phyloP scores from a whole-genome alignment of 305 asterid genomes.

The Ruellia speciosa region DNA sequence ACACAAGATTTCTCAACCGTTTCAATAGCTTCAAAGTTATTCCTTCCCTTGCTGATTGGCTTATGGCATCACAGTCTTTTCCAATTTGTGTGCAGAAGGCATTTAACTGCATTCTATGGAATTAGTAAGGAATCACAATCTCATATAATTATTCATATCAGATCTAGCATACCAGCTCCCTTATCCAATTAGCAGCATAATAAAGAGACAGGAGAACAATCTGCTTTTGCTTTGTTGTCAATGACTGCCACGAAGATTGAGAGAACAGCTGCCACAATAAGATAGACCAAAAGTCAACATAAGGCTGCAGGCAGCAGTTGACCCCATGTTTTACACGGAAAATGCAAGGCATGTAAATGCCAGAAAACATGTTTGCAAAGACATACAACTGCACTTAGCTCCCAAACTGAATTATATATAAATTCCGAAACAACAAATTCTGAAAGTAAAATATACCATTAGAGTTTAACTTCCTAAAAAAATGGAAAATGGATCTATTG shows the following conservation, averaged over 20 bases:
- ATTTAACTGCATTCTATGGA: slow-evolving; percentile 52
- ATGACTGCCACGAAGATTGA: slow-evolving; percentile 46
- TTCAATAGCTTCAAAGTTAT: slow-evolving; percentile 52
- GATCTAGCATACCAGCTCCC: slow-evolving; percentile 60
- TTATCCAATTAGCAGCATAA: slow-evolving; percentile 83
- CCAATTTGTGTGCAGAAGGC: slow-evolving; percentile 66
- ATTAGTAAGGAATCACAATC: slow-evolving; percentile 22
- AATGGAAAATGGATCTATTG: neutral
- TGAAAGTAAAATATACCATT: neutral
- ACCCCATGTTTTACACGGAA: neutral
- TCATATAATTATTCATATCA: slow-evolving; percentile 10
- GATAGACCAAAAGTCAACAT: slow-evolving; percentile 26
- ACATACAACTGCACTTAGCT: no score
- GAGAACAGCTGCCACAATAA: slow-evolving; percentile 48
- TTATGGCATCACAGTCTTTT: slow-evolving; percentile 39
- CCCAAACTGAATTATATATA: no score
- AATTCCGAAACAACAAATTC: no score
- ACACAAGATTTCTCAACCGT: slow-evolving; percentile 82
- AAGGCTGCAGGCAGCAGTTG: slow-evolving; percentile 18
- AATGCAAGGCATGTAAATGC: neutral
- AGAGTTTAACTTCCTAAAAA: neutral
- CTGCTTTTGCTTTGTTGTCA: slow-evolving; percentile 64
- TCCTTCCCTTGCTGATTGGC: slow-evolving; percentile 69
- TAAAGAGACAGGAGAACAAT: slow-evolving; percentile 55
- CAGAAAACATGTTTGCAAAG: neutral